Conservation (phyloP, 1,284 basidiomycete species). For the Tylopilus orsonianus region DNA sequence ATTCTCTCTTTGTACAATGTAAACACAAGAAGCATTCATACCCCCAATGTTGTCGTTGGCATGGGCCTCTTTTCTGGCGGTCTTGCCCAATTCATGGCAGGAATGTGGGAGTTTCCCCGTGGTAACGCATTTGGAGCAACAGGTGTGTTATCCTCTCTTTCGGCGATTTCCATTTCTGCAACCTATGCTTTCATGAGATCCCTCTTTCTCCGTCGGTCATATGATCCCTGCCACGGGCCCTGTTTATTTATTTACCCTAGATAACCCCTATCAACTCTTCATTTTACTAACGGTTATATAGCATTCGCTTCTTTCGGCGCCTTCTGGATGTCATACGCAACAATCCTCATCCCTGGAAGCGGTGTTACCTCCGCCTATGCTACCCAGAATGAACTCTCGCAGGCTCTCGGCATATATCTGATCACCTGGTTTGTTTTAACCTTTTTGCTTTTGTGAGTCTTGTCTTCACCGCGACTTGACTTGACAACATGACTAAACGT, state of each 20-base stretch:
- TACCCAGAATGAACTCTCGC: conserved; percentile 42
- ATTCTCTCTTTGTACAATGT: conserved; percentile 70
- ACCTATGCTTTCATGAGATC: neutral
- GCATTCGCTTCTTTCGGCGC: conserved; percentile 83
- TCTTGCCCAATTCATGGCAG: conserved; percentile 72
- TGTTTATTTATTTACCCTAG: neutral
- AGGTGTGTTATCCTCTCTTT: conserved; percentile 43
- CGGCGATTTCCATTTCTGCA: neutral
- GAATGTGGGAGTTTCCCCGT: conserved; percentile 81
- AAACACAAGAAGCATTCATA: conserved; percentile 47
- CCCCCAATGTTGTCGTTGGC: conserved; percentile 77
- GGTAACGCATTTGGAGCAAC: conserved; percentile 73
- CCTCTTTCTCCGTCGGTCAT: neutral
- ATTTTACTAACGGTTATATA: conserved; percentile 16
- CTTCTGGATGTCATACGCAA: conserved; percentile 81
- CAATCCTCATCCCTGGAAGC: conserved; percentile 62
- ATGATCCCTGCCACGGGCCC: neutral
- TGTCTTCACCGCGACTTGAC: neutral
- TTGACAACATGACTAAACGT: neutral
- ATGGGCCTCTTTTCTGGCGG: conserved; percentile 86
- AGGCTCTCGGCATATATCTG: conserved; percentile 68
- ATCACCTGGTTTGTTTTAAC: conserved; percentile 74
- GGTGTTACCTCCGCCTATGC: conserved; percentile 57
- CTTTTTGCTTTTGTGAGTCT: conserved; percentile 44
- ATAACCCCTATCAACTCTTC: neutral